Evolutionary conservation across 164 flowering plant genomes (phyloP).

Genomic region (Annona cherimola): DNA sequence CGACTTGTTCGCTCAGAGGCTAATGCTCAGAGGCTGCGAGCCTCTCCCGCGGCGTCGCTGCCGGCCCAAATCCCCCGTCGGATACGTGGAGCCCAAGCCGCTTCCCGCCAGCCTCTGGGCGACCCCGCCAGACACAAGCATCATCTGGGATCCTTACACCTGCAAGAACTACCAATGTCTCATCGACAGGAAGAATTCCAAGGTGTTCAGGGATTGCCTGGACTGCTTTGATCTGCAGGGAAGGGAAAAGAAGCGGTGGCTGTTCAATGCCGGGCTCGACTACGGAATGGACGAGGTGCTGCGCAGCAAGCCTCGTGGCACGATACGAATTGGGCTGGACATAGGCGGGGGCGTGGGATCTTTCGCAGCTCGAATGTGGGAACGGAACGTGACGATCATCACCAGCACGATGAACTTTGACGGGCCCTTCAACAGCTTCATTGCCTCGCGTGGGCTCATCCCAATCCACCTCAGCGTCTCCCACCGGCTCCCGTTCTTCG

Average conservation of each 20-base stretch:
- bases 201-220: slow-evolving; percentile 25
- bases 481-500: slow-evolving; percentile 50
- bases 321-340: slow-evolving; percentile 41
- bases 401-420: slow-evolving; percentile 37
- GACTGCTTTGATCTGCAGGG: slow-evolving; percentile 36
- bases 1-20: slow-evolving; percentile 27
- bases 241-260: slow-evolving; percentile 30
- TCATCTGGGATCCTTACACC: slow-evolving; percentile 31
- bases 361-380: slow-evolving; percentile 49
- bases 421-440: slow-evolving; percentile 37
- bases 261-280: slow-evolving; percentile 17
- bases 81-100: slow-evolving; percentile 26
- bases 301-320: slow-evolving; percentile 15
- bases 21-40: slow-evolving; percentile 41
- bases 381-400: slow-evolving; percentile 37
- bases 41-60: slow-evolving; percentile 45
- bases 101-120: slow-evolving; percentile 29
- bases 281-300: slow-evolving; percentile 30
- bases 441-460: slow-evolving; percentile 41
- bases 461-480: slow-evolving; percentile 30
- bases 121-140: slow-evolving; percentile 28
- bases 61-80: slow-evolving; percentile 29
- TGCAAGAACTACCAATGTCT: slow-evolving; percentile 40
- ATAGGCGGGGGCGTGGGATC: slow-evolving; percentile 42
- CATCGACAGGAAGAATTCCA: slow-evolving; percentile 15